These are phyloP conservation scores for Aspergillus sp. DNA, from an alignment of 2,329 filamentous ascomycete species.

Conservation along the genomic window DNA sequence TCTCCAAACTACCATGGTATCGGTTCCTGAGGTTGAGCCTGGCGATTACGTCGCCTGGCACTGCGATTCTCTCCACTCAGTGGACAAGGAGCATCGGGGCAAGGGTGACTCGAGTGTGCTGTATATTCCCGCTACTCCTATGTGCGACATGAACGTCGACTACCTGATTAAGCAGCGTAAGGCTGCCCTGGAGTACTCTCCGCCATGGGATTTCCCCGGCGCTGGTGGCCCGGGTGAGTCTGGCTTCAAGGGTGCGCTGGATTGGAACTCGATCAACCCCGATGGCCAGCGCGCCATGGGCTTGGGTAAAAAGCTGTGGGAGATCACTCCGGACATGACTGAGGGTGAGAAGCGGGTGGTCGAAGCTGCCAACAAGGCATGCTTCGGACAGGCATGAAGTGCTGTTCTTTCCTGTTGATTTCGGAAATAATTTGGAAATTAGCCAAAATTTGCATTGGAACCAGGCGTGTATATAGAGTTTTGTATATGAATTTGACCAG, in stretches of 20 bases:
- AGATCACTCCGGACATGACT: constrained; percentile 46
- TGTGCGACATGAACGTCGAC: constrained; percentile 70
- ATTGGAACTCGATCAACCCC: constrained; percentile 40
- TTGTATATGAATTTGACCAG: neutral
- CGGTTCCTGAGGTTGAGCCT: constrained; percentile 65
- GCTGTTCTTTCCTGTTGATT: neutral
- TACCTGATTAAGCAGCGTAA: constrained; percentile 70
- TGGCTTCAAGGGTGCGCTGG: constrained; percentile 38
- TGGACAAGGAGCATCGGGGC: constrained; percentile 75
- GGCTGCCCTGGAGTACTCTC: constrained; percentile 67
- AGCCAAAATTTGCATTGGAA: neutral
- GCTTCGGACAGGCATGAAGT: constrained; percentile 39
- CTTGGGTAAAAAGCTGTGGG: constrained; percentile 50
- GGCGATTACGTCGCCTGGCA: constrained; percentile 80
- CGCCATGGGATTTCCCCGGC: constrained; percentile 69
- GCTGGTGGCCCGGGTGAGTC: constrained; percentile 43
- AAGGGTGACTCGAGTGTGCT: constrained; percentile 74
- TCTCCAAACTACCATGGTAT: constrained; percentile 67
- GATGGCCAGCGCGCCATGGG: constrained; percentile 59
- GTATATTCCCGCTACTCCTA: constrained; percentile 84
- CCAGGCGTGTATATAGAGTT: neutral
- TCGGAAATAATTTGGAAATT: neutral
- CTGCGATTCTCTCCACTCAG: constrained; percentile 77
- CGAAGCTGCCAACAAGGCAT: constrained; percentile 53
- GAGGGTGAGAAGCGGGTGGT: constrained; percentile 53